Evolutionary conservation across 176 grass and related monocot species (phyloP).

Genomic region (Ampelocalamus luodianensis): DNA sequence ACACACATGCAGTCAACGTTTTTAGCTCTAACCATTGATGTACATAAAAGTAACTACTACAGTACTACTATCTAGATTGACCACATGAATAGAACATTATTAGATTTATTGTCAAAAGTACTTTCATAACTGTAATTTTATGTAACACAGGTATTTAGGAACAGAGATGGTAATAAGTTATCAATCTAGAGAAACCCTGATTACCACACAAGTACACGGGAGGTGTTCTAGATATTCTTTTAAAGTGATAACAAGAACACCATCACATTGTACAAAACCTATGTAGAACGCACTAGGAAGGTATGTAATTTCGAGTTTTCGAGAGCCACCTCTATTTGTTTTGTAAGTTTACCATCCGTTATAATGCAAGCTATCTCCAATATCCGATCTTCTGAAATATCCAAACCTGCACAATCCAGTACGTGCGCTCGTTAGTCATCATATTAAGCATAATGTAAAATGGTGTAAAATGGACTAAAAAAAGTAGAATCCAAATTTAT

Average conservation of each 20-base stretch:
- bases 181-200: not conserved
- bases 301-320: constrained; percentile 20
- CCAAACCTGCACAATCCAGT: constrained; percentile 64
- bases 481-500: not conserved
- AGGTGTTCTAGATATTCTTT: not conserved
- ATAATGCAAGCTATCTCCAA: constrained; percentile 86
- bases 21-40: not conserved
- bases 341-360: constrained; percentile 79
- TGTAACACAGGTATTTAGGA: not conserved
- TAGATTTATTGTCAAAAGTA: not conserved
- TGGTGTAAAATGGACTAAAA: not conserved
- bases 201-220: not conserved
- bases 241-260: constrained; percentile 4
- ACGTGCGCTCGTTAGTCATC: constrained; percentile 23
- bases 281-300: constrained; percentile 26
- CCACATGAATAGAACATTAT: not conserved
- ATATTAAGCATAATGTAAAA: not conserved
- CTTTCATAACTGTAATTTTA: constrained; percentile 9
- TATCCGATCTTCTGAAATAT: constrained; percentile 74
- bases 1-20: not conserved
- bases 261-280: constrained; percentile 1
- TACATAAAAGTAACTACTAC: not conserved
- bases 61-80: not conserved
- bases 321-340: constrained; percentile 64
- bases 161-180: not conserved